Base-by-base conservation (phyloP, 768 basidiomycete species). In the Psilocybe sp. region DNA sequence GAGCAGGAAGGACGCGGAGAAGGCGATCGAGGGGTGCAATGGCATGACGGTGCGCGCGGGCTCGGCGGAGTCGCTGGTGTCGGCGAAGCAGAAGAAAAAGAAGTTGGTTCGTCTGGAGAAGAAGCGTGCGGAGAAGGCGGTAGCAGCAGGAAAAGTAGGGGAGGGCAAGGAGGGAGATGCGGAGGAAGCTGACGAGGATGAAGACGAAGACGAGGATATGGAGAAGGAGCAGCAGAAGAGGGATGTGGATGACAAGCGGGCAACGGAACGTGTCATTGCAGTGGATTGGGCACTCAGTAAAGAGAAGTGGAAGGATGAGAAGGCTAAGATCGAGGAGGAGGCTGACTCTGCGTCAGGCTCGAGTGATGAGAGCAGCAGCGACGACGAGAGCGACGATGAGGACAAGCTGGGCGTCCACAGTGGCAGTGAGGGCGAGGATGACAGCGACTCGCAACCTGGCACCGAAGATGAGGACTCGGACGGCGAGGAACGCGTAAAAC, bases 231-330 rank as follows among this genome's bases (percentile, higher is more conserved):
- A 67, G 15, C 69, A 74, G 52, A 64, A 67, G 35, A 60, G 68
- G 52, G 23, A 7, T 28, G 56, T 58, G 38, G 63, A 64, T 15
- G 64, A 67, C 52, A 70, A 69, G 57, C 64, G 61, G 37, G 65
- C 69, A 0, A 69, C 65, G 1, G 82, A 80, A 61, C 74, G 93
- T 46, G 71, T 82, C 13, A 89, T 96, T 35, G 92, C 93, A 6
- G 96, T 98, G 20, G 95, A 98, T 71, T 98, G 93, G 92, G 96
- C 94, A 3, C 67, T 98, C 64, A 92, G 92, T 65, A 96, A 97
- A 70, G 88, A 90, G 42, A 88, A 84, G 68, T 97, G 92, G 91
- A 78, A 91, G 64, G 84, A 88, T 63, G 87, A 85, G 58, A 81
- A 83, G 67, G 78, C 77, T 40, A 82, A 84, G 63, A 50, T 75